A percentile compares a stretch with the other conserved stretches of the same genome.
These are phyloP conservation scores for Mycena leptocephala DNA, from an alignment of 768 basidiomycete species.

Conservation along the genomic window DNA sequence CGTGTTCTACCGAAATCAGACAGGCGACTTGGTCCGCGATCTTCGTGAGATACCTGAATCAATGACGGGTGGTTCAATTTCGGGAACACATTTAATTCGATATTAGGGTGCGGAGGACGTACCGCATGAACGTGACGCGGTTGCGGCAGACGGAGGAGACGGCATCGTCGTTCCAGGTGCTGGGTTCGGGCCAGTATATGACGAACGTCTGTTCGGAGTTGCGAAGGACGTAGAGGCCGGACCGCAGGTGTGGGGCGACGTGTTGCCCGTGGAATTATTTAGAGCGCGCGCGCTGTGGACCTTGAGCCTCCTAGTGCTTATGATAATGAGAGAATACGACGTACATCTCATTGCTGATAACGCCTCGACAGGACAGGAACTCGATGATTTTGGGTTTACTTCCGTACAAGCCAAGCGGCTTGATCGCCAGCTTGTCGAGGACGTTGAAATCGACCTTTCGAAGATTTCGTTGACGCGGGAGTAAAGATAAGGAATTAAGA, in stretches of 20 bases:
- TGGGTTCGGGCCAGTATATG: slow-evolving; percentile 76
- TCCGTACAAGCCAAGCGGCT: slow-evolving; percentile 73
- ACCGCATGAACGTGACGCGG: slow-evolving; percentile 77
- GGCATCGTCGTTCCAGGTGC: slow-evolving; percentile 71
- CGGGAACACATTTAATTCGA: background rate
- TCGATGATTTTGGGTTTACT: slow-evolving; percentile 65
- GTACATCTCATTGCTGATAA: slow-evolving; percentile 59
- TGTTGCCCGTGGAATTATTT: slow-evolving; percentile 28
- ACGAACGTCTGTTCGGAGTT: slow-evolving; percentile 56
- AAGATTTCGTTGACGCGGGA: background rate
- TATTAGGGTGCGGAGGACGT: slow-evolving; percentile 31
- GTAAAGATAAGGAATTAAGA: no score
- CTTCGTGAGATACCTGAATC: slow-evolving; percentile 70
- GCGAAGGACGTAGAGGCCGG: slow-evolving; percentile 67
- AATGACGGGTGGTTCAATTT: background rate
- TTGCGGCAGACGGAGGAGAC: slow-evolving; percentile 63
- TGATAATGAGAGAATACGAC: slow-evolving; percentile 31
- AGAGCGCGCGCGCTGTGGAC: slow-evolving; percentile 28
- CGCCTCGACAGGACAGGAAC: slow-evolving; percentile 56
- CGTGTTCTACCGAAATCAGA: slow-evolving; percentile 66
- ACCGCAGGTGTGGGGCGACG: slow-evolving; percentile 54
- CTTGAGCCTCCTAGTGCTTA: background rate
- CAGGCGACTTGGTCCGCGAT: slow-evolving; percentile 70
- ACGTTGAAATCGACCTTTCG: slow-evolving; percentile 66
- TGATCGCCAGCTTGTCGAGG: slow-evolving; percentile 62